phyloP scores from a whole-genome alignment of 345 rosid species.

The Pelargonium nanum region DNA sequence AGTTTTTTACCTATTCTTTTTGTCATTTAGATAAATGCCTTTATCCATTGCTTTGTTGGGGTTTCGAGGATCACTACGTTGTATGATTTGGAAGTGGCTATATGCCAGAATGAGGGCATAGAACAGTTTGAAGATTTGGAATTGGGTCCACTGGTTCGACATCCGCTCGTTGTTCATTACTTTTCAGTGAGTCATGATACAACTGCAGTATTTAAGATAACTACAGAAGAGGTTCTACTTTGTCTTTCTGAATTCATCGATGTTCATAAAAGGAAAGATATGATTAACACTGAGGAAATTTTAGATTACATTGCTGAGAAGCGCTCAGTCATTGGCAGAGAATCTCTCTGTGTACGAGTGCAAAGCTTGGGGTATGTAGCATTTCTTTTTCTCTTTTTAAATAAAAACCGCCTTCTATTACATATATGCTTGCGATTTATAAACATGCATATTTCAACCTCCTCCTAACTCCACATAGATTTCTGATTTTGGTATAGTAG shows the following conservation, averaged over 20 bases:
- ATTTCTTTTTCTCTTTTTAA: too few relatives aligned
- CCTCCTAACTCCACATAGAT: neutral
- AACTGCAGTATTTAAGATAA: slow-evolving; percentile 42
- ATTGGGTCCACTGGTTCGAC: slow-evolving; percentile 64
- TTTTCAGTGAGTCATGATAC: slow-evolving; percentile 38
- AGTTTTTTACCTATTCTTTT: neutral
- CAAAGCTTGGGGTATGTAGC: slow-evolving; percentile 76
- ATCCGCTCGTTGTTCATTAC: slow-evolving; percentile 58
- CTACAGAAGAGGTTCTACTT: slow-evolving; percentile 46
- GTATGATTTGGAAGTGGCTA: slow-evolving; percentile 65
- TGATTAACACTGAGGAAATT: slow-evolving; percentile 42
- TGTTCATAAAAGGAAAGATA: slow-evolving; percentile 19
- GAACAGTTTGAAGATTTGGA: slow-evolving; percentile 52
- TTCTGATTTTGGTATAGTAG: neutral
- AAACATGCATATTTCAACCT: too few relatives aligned
- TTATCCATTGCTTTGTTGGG: slow-evolving; percentile 74
- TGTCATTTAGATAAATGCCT: slow-evolving; percentile 59
- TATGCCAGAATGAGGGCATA: slow-evolving; percentile 60
- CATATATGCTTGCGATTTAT: too few relatives aligned
- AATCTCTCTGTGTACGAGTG: slow-evolving; percentile 69
- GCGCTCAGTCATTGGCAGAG: slow-evolving; percentile 40
- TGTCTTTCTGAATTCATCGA: slow-evolving; percentile 39
- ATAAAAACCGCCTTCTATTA: too few relatives aligned
- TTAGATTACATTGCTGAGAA: slow-evolving; percentile 54
- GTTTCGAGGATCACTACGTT: slow-evolving; percentile 56